A percentile compares a stretch with the other conserved stretches of the same genome.
Conservation (phyloP, 2,329 filamentous ascomycete genomes). For the Alternaria consortialis region DNA sequence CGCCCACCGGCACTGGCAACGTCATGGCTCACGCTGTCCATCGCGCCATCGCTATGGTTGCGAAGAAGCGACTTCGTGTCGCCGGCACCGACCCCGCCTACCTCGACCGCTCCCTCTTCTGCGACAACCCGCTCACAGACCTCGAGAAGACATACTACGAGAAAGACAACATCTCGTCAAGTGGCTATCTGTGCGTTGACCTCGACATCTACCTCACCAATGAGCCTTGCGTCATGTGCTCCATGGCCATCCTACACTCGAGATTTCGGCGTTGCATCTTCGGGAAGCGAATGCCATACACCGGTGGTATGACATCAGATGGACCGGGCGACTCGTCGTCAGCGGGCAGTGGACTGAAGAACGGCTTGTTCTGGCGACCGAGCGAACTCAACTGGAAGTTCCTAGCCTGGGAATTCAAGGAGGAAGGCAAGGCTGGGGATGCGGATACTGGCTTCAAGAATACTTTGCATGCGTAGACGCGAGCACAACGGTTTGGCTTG, state of each 20-base stretch:
- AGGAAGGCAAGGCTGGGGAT: constrained; percentile 25
- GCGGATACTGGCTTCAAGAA: constrained; percentile 26
- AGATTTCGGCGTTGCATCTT: constrained; percentile 89
- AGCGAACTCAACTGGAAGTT: constrained; percentile 86
- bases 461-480: constrained; percentile 43
- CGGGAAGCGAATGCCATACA: constrained; percentile 77
- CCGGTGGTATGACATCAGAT: constrained; percentile 84
- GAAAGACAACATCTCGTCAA: constrained; percentile 69
- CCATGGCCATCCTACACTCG: constrained; percentile 94
- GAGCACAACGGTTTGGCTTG: neutral
- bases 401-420: constrained; percentile 77
- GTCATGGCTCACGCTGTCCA: constrained; percentile 81
- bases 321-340: constrained; percentile 30
- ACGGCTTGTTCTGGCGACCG: constrained; percentile 71
- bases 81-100: constrained; percentile 43
- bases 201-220: constrained; percentile 94
- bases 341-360: constrained; percentile 52
- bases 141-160: constrained; percentile 71
- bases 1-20: constrained; percentile 65
- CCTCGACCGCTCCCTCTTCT: constrained; percentile 62
- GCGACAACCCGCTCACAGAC: constrained; percentile 72
- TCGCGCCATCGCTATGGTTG: constrained; percentile 84
- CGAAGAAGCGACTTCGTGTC: constrained; percentile 61
- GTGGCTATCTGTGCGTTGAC: constrained; percentile 92
- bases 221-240: constrained; percentile 96